phyloP scores from a whole-genome alignment of 306 rosid genomes.

The Betula pendula region DNA sequence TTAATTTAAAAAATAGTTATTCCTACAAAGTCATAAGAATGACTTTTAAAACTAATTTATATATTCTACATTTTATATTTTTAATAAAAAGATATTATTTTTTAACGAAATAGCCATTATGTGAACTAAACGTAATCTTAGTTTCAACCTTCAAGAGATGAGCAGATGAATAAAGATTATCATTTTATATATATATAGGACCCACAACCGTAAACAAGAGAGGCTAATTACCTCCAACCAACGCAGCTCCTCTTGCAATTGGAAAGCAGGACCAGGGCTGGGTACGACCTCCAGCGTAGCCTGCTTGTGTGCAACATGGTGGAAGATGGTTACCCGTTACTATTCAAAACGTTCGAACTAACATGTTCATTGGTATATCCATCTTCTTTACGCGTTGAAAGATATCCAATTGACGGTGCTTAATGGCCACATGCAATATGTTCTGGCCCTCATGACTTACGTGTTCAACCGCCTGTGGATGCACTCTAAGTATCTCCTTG shows the following conservation, averaged over 20 bases:
- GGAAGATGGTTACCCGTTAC: constrained; percentile 28
- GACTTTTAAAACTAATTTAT: no score
- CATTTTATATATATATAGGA: no score
- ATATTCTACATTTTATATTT: no score
- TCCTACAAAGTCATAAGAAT: no score
- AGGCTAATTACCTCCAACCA: constrained; percentile 44
- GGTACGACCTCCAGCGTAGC: no score
- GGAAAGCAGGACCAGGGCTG: constrained; percentile 33
- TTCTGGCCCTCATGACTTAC: background rate
- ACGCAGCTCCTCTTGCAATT: constrained; percentile 36
- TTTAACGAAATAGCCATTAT: no score
- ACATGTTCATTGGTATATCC: background rate
- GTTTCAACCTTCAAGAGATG: no score
- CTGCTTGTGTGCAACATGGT: constrained; percentile 39
- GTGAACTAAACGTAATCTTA: no score
- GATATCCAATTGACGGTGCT: constrained; percentile 10
- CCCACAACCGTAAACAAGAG: no score
- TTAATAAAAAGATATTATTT: no score
- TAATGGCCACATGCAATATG: constrained; percentile 26
- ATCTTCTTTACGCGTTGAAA: background rate
- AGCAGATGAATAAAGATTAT: no score
- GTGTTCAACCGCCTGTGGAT: constrained; percentile 28
- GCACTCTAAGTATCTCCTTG: background rate
- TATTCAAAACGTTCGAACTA: constrained; percentile 7
- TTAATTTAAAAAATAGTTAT: no score